Evolutionary conservation across 2,329 filamentous ascomycete species (phyloP), one percentile per base, ranked within the genome.

Genomic region (Curvularia spicifera): DNA sequence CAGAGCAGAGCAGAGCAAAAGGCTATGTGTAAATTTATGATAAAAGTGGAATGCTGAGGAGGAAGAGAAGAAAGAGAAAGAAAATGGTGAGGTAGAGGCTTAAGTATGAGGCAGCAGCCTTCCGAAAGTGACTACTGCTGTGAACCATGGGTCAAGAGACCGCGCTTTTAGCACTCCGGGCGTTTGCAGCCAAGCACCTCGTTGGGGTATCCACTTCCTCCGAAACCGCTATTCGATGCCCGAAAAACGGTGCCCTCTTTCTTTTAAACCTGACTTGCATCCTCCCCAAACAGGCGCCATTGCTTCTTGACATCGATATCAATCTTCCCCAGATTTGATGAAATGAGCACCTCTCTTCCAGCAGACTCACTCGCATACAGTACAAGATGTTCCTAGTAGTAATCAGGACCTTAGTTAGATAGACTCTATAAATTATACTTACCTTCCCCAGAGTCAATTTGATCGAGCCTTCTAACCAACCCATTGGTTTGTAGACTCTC

Each of bases 171-270:
- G 26, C 26, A 28, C 26, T 28, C 5, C 5, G 26, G 26, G 26
- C 26, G 26, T 28, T 28, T 28, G 26, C 26, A 24, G 22, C 22
- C 22, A 24, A 24, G 4, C 22, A 24, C 22, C 22, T 24, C 22
- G 22, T 24, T 24, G 22, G 4, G 4, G 22, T 24, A 29, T 9
- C n/a, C 12, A 8, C 59, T 31, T 56, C 24, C 29, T 69, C 70
- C 4, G 62, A 65, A 68, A 69, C 71, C 73, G 69, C 56, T 76
- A 18, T 76, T 72, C 50, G 69, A 78, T 42, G 73, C 72, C 5
- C 73, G 75, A 54, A 63, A 71, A 20, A 70, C 67, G 3, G 59
- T 78, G 7, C 58, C 75, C 3, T 40, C 37, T 12, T 40, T 18
- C n/a, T 20, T 20, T 18, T 13, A 10, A 24, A 42, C 9, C 15